These are phyloP conservation scores for Alternaria postmessia DNA, from an alignment of 2,329 filamentous ascomycete species.

Conservation along the genomic window DNA sequence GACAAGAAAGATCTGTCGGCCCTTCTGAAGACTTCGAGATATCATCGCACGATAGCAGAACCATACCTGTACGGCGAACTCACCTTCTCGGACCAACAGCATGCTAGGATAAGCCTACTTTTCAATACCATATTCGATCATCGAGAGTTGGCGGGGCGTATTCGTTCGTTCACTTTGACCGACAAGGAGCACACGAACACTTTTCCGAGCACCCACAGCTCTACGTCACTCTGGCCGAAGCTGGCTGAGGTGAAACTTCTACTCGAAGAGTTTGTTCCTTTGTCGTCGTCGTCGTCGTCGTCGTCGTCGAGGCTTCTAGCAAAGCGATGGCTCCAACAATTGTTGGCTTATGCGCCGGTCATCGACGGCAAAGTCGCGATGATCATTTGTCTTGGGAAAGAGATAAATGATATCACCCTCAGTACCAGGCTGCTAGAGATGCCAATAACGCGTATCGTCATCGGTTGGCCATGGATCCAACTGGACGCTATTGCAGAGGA, in stretches of 20 bases:
- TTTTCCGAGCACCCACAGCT: neutral
- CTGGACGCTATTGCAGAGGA: no score
- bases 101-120: neutral
- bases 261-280: neutral
- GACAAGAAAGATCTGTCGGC: neutral
- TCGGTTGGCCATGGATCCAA: neutral
- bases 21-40: neutral
- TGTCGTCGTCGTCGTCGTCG: neutral
- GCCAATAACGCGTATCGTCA: neutral
- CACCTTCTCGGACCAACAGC: neutral
- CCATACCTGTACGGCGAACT: neutral
- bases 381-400: neutral
- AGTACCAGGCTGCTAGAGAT: accelerated
- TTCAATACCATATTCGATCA: neutral
- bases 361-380: neutral
- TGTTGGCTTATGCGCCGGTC: neutral
- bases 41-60: neutral
- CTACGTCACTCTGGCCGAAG: neutral
- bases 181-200: neutral
- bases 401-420: neutral
- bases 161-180: neutral
- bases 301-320: neutral
- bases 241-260: neutral
- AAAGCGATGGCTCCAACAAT: neutral
- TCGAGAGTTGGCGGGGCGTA: neutral